Percentiles rank a stretch among this genome's conserved stretches.
These are phyloP conservation scores for Salix suchowensis DNA, from an alignment of 345 rosid species.

Conservation along the genomic window DNA sequence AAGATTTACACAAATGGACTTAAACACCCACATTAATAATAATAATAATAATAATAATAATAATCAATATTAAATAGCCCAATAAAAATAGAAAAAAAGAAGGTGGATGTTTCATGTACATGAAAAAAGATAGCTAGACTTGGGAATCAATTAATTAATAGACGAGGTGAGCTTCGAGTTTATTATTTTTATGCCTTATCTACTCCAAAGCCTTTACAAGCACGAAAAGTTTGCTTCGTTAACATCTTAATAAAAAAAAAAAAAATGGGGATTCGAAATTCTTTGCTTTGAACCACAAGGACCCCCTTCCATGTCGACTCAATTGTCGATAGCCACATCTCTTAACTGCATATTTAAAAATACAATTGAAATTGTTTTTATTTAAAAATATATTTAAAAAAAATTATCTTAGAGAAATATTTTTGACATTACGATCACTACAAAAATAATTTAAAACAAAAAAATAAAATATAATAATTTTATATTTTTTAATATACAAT, in stretches of 20 bases:
- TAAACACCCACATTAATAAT: too few species aligned
- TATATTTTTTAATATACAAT: too few species aligned
- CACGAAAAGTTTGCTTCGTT: conserved; percentile 11
- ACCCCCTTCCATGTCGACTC: neutral
- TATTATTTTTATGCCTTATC: conserved; percentile 8
- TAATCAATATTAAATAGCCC: too few species aligned
- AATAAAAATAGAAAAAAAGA: neutral
- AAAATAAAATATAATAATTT: too few species aligned
- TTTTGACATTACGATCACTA: too few species aligned
- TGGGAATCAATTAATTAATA: neutral
- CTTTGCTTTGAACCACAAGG: neutral
- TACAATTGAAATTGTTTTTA: too few species aligned
- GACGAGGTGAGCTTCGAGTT: neutral
- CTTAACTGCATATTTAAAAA: too few species aligned
- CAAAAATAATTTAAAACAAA: too few species aligned
- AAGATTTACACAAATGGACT: too few species aligned
- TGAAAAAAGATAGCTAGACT: neutral
- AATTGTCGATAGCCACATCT: neutral
- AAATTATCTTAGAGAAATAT: too few species aligned
- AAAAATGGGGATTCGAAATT: neutral
- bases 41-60: too few species aligned
- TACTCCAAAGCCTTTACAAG: conserved; percentile 14
- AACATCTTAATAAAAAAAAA: neutral
- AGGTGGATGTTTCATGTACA: conserved; percentile 17
- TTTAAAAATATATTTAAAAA: too few species aligned